Evolutionary conservation across 371 early-diverging fungal species (phyloP), one percentile per base, ranked within the genome.

Genomic region (Saksenaea oblongispora): DNA sequence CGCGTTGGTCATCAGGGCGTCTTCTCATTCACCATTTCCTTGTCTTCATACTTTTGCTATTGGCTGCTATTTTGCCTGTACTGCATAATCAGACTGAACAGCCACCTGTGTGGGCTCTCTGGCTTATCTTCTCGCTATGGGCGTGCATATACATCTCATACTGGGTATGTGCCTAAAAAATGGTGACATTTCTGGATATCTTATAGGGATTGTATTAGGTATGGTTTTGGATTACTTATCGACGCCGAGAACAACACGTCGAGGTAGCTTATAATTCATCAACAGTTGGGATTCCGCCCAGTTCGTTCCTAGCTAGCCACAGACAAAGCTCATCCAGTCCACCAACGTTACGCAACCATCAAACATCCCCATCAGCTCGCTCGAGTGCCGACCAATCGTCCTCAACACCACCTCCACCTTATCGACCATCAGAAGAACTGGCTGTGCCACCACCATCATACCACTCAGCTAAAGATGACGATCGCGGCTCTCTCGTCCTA

Each of bases 401-500:
- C 10, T 22, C 51, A 17, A n/a, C 51, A 18, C 56, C 61, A n/a
- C 66, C 66, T 3, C 66, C 66, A 17, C 47, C 66, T 8, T 65
- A 65, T 54, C 58, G 57, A 51, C 34, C 39, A 17, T 61, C 66
- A 13, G 61, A 61, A 34, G 58, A 58, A 18, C 62, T 61, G 15
- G 37, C 34, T 41, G 54, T 36, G 5, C 58, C 66, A 28, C 66
- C 66, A 36, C 66, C 66, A 1, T 66, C 66, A 10, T 66, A 66
- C 10, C 66, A 66, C 44, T 66, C 66, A 8, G 54, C 36, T 3
- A 66, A 66, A 57, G 66, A 66, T 0, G 66, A 66, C 3, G 66
- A 66, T 13, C 51, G n/a, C 22, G 51, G 51, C 22, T 47, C 51
- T 22, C 41, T 47, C 18, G 51, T 47, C 4, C 22, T 47, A 22